Percentiles rank a stretch among this genome's conserved stretches.
phyloP scores from a whole-genome alignment of 2,329 filamentous ascomycete genomes.

The Penicillium sp. region DNA sequence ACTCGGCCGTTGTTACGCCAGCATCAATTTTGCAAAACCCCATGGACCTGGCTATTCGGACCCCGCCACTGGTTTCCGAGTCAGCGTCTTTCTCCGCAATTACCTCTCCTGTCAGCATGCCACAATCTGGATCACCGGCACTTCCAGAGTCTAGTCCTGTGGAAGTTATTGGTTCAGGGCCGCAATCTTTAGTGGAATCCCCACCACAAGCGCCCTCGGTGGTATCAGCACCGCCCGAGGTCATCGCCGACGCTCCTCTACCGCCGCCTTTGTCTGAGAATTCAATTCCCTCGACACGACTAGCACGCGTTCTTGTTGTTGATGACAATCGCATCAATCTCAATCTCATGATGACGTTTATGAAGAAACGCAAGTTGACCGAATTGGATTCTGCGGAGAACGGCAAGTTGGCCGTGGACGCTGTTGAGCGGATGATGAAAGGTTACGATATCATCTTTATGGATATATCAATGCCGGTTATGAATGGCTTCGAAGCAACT shows the following conservation, averaged over 20 bases:
- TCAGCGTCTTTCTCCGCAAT: background rate
- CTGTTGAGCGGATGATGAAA: conserved; percentile 28
- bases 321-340: conserved; percentile 46
- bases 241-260: conserved; percentile 8
- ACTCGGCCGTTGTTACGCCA: conserved; percentile 9
- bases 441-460: conserved; percentile 45
- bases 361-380: conserved; percentile 36
- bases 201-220: conserved; percentile 6
- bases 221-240: conserved; percentile 6
- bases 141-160: background rate
- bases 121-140: background rate
- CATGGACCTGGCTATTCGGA: conserved; percentile 13
- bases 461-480: conserved; percentile 47
- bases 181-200: background rate
- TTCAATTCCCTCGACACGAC: conserved; percentile 6
- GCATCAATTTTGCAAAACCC: conserved; percentile 11
- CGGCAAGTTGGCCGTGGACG: conserved; percentile 41
- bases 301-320: conserved; percentile 38
- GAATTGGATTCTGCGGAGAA: conserved; percentile 39
- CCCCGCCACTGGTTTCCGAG: background rate
- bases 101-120: background rate
- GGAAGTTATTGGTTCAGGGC: background rate
- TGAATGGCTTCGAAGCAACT: conserved; percentile 46
- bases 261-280: conserved; percentile 14
- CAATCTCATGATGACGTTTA: conserved; percentile 41